Conservation (phyloP, 495 filamentous ascomycete species). For the Aspergillus olivimuriae region DNA sequence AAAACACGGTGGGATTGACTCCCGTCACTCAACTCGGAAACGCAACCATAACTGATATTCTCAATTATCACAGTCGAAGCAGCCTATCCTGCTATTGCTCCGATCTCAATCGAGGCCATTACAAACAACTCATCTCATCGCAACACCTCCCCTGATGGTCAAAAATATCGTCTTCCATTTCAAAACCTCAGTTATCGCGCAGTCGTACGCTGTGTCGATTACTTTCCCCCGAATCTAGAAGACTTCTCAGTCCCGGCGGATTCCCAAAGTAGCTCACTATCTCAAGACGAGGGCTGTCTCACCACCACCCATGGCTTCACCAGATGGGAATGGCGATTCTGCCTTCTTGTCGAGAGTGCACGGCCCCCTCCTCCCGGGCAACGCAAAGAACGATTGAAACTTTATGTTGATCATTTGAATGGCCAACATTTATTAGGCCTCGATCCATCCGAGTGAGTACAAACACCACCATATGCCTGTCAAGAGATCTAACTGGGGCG, state of each 20-base stretch:
- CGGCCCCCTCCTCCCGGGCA: constrained; percentile 23
- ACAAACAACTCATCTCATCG: constrained; percentile 33
- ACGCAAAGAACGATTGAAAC: constrained; percentile 45
- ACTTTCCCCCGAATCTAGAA: constrained; percentile 62
- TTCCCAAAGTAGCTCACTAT: constrained; percentile 34
- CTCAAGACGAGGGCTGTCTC: constrained; percentile 26
- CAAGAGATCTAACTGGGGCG: too few species aligned
- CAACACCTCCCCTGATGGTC: constrained; percentile 35
- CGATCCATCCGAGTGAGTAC: constrained; percentile 61
- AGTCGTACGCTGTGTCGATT: constrained; percentile 72
- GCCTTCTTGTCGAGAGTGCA: constrained; percentile 62
- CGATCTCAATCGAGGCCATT: constrained; percentile 35
- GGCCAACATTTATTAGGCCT: constrained; percentile 61
- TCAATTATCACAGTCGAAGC: constrained; percentile 24
- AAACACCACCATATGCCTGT: too few species aligned
- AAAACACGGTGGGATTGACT: constrained; percentile 26
- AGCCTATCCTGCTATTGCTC: constrained; percentile 19
- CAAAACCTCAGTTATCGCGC: constrained; percentile 65
- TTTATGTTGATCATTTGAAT: constrained; percentile 57
- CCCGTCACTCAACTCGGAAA: too few species aligned
- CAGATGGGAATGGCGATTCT: constrained; percentile 76
- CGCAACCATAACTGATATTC: too few species aligned
- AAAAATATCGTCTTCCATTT: constrained; percentile 54
- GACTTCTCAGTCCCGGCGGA: constrained; percentile 58
- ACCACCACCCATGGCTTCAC: constrained; percentile 14